These are phyloP conservation scores for Populus pruinosa DNA, from an alignment of 345 rosid species.

Conservation along the genomic window DNA sequence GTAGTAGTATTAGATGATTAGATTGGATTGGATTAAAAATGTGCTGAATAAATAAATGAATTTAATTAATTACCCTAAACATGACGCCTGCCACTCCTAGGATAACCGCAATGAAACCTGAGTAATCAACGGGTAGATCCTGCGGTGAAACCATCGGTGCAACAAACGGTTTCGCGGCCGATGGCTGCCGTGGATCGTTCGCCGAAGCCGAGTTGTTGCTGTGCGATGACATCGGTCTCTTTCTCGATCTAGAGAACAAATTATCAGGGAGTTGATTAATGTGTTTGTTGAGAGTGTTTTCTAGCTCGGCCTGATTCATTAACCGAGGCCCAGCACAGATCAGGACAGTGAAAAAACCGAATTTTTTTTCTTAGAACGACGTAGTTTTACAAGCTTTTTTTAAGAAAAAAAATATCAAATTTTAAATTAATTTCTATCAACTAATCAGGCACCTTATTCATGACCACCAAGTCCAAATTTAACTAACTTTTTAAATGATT, in stretches of 20 bases:
- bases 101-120: constrained; percentile 89
- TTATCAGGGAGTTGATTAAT: too few relatives aligned
- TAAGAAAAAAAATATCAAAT: too few relatives aligned
- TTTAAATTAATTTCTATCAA: too few relatives aligned
- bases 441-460: too few relatives aligned
- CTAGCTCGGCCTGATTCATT: too few relatives aligned
- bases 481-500: too few relatives aligned
- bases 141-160: constrained; percentile 49
- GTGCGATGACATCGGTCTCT: constrained; percentile 19
- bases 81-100: constrained; percentile 88
- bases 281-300: too few relatives aligned
- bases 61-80: constrained; percentile 59
- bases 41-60: background rate
- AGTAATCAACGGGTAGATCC: constrained; percentile 92
- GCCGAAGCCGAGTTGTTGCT: constrained; percentile 42
- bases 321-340: too few relatives aligned
- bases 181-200: constrained; percentile 88
- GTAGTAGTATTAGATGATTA: background rate
- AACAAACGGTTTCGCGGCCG: constrained; percentile 65
- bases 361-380: too few relatives aligned
- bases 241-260: background rate
- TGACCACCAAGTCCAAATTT: too few relatives aligned
- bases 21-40: background rate
- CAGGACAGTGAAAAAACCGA: too few relatives aligned
- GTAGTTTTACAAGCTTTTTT: too few relatives aligned